Base-by-base conservation (phyloP, 371 early-diverging fungal species). In the Ordospora colligata region DNA sequence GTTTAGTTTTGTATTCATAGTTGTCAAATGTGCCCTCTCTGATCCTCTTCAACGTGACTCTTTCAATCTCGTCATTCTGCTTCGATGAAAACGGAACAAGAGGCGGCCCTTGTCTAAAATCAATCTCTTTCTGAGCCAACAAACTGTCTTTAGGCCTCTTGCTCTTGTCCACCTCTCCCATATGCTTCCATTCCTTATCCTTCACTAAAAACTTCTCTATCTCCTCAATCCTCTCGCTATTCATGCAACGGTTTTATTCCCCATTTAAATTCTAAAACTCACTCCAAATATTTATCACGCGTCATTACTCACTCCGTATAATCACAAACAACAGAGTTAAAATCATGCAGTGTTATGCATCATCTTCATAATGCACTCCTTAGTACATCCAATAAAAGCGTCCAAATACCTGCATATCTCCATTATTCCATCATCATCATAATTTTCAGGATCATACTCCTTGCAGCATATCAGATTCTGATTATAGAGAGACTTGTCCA, bases 161-260 rank as follows among this genome's bases (percentile, higher is more conserved):
- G 10, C 12, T 58, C 2, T 11, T 43, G 40, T 68, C 69, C n/a
- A 75, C 69, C 50, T 75, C 75, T 47, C 75, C 75, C 5, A 47
- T 17, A 51, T 68, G 63, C 27, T 43, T 23, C 75, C 75, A 75
- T 12, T 75, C 69, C 42, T 69, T 75, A 2, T 43, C 32, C 37
- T 75, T 75, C n/a, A 75, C 52, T n/a, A 72, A 17, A 37, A 49
- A 19, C 45, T 72, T 62, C 47, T 72, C 73, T 63, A 72, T 72
- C 40, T 72, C 64, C 12, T 46, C 40, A 58, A 58, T 58, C 6
- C 17, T 32, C 19, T 58, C 58, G 6, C 40, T 14, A 5, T 32
- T 32, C 32, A 32, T 32, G 32, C 32, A 32, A 5, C 32, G 32
- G 32, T 32, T 32, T 1, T 32, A 32, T 32, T 5, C 32, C 32